Percentiles rank a stretch among this genome's conserved stretches.
phyloP scores from a whole-genome alignment of 2,329 filamentous ascomycete genomes.

The Fusarium sp. region DNA sequence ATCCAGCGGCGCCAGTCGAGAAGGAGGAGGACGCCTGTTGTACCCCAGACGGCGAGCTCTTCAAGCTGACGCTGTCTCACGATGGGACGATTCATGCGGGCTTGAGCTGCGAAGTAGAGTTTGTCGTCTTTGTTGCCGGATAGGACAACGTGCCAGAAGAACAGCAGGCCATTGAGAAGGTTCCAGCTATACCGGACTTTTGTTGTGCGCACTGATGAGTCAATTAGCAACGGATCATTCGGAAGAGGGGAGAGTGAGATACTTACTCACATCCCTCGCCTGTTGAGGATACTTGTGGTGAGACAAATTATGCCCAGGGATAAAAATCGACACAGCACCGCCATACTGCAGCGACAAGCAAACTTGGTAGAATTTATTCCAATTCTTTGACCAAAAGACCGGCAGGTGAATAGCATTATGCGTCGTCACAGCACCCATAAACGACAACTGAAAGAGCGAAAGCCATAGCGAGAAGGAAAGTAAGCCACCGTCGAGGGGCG shows the following conservation, averaged over 20 bases:
- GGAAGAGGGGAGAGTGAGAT: rapidly evolving
- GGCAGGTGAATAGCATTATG: constrained; percentile 25
- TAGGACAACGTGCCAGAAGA: constrained; percentile 22
- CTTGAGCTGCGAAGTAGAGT: constrained; percentile 18
- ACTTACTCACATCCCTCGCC: constrained; percentile 26
- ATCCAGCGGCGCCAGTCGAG: constrained; percentile 26
- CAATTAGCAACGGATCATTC: not conserved
- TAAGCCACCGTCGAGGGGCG: constrained; percentile 1
- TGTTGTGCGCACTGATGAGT: constrained; percentile 19
- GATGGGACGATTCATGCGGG: constrained; percentile 19
- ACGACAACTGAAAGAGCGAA: constrained; percentile 22
- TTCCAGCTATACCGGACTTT: constrained; percentile 31
- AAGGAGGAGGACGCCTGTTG: constrained; percentile 1
- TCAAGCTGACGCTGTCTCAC: constrained; percentile 15
- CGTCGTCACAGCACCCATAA: constrained; percentile 21
- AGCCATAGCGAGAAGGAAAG: constrained; percentile 19
- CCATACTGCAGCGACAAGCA: constrained; percentile 29
- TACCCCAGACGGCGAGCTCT: constrained; percentile 20
- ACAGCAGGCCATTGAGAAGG: constrained; percentile 13
- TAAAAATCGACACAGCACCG: constrained; percentile 18
- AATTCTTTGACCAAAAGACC: constrained; percentile 14
- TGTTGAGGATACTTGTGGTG: constrained; percentile 33
- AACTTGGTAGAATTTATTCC: constrained; percentile 30
- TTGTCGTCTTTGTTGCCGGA: constrained; percentile 24
- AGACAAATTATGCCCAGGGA: constrained; percentile 23